Percentiles rank a stretch among this genome's conserved stretches.
Evolutionary conservation across 768 basidiomycete genomes (phyloP).

Genomic region (Lactarius sp.): DNA sequence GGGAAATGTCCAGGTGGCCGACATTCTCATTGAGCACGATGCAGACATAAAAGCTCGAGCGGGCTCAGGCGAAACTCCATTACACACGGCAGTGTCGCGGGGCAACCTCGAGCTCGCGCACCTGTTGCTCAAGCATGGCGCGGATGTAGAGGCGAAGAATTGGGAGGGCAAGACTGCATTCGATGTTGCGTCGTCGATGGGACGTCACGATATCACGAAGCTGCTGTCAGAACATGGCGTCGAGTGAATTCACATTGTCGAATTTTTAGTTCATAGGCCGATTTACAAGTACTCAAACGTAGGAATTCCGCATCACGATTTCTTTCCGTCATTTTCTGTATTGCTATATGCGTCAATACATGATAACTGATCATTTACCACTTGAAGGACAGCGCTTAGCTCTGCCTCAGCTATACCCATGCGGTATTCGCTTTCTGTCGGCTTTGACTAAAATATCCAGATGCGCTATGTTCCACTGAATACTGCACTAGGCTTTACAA

Average conservation of each 20-base stretch:
- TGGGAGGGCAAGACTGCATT: not conserved
- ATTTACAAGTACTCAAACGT: no score
- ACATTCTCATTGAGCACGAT: not conserved
- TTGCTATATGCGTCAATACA: no score
- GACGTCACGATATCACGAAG: not conserved
- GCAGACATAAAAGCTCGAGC: conserved; percentile 26
- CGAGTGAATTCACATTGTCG: not conserved
- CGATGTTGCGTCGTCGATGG: not conserved
- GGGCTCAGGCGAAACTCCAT: not conserved
- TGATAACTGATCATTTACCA: no score
- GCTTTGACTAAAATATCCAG: no score
- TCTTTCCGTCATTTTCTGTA: no score
- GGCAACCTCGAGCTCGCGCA: not conserved
- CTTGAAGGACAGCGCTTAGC: no score
- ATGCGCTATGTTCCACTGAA: no score
- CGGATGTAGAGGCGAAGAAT: not conserved
- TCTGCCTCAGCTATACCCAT: no score
- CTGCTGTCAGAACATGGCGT: not conserved
- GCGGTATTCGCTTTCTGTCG: no score
- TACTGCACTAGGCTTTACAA: no score
- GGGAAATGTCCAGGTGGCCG: not conserved
- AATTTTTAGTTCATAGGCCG: not conserved
- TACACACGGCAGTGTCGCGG: not conserved
- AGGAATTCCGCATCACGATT: no score
- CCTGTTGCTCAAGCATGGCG: not conserved